Base-by-base conservation (phyloP, 2,329 filamentous ascomycete species). In the Nakataea oryzae region DNA sequence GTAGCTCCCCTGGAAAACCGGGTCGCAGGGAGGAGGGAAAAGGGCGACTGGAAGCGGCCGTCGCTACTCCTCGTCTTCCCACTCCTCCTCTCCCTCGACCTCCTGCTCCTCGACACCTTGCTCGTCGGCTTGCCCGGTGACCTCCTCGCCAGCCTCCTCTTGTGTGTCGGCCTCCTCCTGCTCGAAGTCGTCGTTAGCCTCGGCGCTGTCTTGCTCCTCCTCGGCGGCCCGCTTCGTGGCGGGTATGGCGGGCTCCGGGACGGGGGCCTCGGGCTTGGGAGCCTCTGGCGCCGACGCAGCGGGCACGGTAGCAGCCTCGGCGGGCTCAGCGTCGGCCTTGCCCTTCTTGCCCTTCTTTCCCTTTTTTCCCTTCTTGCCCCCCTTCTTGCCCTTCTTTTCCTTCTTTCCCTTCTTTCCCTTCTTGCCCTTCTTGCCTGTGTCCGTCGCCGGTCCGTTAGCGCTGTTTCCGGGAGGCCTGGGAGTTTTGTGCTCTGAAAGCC, bases 351-450 rank as follows among this genome's bases (percentile, higher is more conserved):
- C 30, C 30, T 27, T 27, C 30, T 26, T 13, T 17, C 12, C 29
- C 27, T 58, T 58, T 8, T 21, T 17, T 7, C 56, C n/a, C 26
- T 54, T 60, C 24, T 50, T 50, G 26, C 59, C 41, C 41, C 34
- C 29, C 58, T 47, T 47, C 30, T 47, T 47, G 32, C 32, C 58
- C n/a, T 50, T 50, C 30, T 47, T 41, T 27, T 41, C 59, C 59
- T 60, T 60, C 41, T 54, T 29, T 2, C 59, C 59, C 47, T 60
- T 60, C 41, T 30, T 29, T 34, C 59, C 47, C 34, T 54, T 54
- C 58, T 54, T 28, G 9, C 28, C 17, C 27, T 60, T 60, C 41
- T 30, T 57, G 8, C 56, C 57, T 41, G 7, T 41, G n/a, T 34
- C 32, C 17, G 29, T 34, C 13, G 11, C 32, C 32, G 14, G 28